Conservation (phyloP, 192 early-diverging fungal species). For the Linnemannia schmuckeri region DNA sequence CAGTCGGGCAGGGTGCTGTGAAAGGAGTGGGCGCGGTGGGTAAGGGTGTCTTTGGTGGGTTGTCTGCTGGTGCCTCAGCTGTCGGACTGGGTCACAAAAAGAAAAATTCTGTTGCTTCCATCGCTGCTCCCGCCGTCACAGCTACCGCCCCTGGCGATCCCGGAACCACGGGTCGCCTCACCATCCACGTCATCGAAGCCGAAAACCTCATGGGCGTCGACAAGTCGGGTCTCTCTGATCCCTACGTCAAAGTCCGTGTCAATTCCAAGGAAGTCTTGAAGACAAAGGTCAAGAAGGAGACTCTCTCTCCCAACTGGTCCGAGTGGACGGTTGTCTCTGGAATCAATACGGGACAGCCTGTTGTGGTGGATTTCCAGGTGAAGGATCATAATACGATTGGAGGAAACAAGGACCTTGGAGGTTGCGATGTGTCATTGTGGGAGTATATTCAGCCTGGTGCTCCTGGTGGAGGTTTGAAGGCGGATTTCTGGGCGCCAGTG, state of each 20-base stretch:
- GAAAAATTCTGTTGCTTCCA: constrained; percentile 27
- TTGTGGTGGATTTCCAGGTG: constrained; percentile 64
- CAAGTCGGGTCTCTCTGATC: constrained; percentile 67
- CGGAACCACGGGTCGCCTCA: constrained; percentile 29
- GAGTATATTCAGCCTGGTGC: constrained; percentile 38
- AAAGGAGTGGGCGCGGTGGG: constrained; percentile 30
- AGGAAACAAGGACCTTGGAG: constrained; percentile 71
- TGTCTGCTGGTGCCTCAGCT: constrained; percentile 27
- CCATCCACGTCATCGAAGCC: constrained; percentile 53
- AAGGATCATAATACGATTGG: constrained; percentile 75
- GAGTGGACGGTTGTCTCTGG: constrained; percentile 28
- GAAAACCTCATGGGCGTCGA: constrained; percentile 57
- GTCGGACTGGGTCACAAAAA: constrained; percentile 34
- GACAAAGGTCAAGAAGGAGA: constrained; percentile 75
- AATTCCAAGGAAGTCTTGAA: constrained; percentile 72
- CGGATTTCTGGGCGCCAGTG: constrained; percentile 51
- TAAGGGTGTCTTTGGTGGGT: constrained; percentile 33
- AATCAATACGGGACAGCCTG: constrained; percentile 13
- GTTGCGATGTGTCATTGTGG: constrained; percentile 65
- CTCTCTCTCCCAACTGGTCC: constrained; percentile 71
- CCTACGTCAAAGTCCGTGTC: constrained; percentile 70
- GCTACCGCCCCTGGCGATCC: constrained; percentile 32
- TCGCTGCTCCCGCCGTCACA: constrained; percentile 16
- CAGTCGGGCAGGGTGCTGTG: constrained; percentile 43
- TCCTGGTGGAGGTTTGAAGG: not conserved